phyloP scores from a whole-genome alignment of 352 stramenopile genomes.

The Pythium myriotylum region DNA sequence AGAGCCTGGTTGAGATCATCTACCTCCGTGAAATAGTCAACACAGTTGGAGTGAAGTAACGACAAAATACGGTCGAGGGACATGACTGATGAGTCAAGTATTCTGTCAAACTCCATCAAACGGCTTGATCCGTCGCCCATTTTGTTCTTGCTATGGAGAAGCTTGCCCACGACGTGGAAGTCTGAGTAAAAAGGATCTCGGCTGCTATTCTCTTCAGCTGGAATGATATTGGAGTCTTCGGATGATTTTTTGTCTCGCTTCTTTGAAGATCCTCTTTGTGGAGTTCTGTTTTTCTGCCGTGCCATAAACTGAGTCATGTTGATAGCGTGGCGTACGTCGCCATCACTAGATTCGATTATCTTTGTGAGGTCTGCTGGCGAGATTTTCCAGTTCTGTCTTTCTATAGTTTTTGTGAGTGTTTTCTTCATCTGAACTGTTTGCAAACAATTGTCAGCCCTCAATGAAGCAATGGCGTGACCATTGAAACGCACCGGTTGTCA shows the following conservation, averaged over 20 bases:
- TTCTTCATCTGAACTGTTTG: constrained; percentile 75
- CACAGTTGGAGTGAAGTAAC: constrained; percentile 76
- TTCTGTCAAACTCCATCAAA: constrained; percentile 40
- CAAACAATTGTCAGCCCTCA: too few species aligned
- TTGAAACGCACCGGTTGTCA: constrained; percentile 52
- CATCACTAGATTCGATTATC: constrained; percentile 64
- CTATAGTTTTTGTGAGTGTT: constrained; percentile 43
- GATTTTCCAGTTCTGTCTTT: constrained; percentile 36
- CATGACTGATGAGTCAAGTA: constrained; percentile 61
- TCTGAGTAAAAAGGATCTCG: constrained; percentile 83
- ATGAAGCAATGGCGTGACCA: too few species aligned
- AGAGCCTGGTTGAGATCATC: constrained; percentile 66
- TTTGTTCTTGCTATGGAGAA: constrained; percentile 60
- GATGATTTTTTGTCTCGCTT: neutral
- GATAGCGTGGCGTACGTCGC: constrained; percentile 79
- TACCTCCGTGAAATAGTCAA: constrained; percentile 73
- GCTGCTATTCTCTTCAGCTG: constrained; percentile 9
- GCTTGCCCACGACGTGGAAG: constrained; percentile 79
- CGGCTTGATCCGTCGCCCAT: constrained; percentile 5
- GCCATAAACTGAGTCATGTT: constrained; percentile 72
- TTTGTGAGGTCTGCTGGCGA: constrained; percentile 39
- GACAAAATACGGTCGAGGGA: constrained; percentile 59
- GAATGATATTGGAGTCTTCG: too few species aligned
- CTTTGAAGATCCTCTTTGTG: constrained; percentile 5
- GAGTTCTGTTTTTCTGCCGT: constrained; percentile 13